Base-by-base conservation (phyloP, 805 yeast species). In the Schizosaccharomyces cryophilus region DNA sequence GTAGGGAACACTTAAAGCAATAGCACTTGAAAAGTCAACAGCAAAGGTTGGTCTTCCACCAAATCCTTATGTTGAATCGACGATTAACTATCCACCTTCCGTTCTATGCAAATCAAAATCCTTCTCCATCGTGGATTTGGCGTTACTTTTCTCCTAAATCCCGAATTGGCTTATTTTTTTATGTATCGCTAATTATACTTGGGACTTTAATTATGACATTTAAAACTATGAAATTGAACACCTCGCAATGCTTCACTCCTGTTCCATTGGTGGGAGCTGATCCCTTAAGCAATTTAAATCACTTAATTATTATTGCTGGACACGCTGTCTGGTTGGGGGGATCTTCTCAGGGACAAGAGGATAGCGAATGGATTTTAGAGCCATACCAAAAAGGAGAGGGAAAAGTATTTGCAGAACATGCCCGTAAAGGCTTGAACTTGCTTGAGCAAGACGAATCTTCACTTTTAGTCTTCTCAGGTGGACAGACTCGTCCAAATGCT, bases 381-480 rank as follows among this genome's bases (percentile, higher is more conserved):
- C 71, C 80, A 0, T 85, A 85, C 66, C 95, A 86, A 69, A 62
- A 72, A 5, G 84, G 79, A 17, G 93, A 87, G 66, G 88, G 85
- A 65, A 65, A 79, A 2, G 73, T 81, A 26, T 85, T 85, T 69
- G 74, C 79, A 17, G 75, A 80, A 54, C 95, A 86, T 68, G 77
- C 85, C 1, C 66, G 71, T 42, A 65, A 64, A 21, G 78, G 83
- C 1, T 61, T 82, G 11, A 67, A 69, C 0, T 64, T 69, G 19
- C 63, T 80, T 6, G 60, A 69, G 15, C 51, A 66, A 0, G 72
- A 75, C 60, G 63, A 67, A 0, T 58, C 64, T 2, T 62, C 75
- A 0, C 64, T 81, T 26, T 67, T 83, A 1, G 63, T 78, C 3
- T 69, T 79, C 69, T 69, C 81, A 19, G 94, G 94, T 17, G 90